Conservation (phyloP, 106 monocot species). For the Apostasia shenzhenica region DNA sequence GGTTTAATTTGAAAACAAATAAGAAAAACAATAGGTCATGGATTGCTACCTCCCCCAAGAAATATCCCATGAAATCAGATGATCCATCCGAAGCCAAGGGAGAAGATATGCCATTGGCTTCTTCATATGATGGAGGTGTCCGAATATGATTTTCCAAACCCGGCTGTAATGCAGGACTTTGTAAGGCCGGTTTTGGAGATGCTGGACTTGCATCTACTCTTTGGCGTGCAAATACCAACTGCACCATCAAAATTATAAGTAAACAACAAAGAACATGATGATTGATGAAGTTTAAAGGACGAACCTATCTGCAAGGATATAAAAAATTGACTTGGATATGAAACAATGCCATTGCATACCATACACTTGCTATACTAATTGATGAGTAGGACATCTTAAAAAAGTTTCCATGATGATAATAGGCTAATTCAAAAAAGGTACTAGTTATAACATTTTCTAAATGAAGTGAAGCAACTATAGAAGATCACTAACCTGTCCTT, state of each 20-base stretch:
- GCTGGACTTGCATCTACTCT: constrained; percentile 82
- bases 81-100: constrained; percentile 27
- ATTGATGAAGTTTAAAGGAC: too few relatives aligned
- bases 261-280: neutral
- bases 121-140: constrained; percentile 94
- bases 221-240: constrained; percentile 87
- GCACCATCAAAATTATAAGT: neutral
- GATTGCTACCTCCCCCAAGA: constrained; percentile 75
- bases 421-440: neutral
- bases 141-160: constrained; percentile 32
- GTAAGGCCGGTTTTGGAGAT: constrained; percentile 33
- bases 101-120: constrained; percentile 54
- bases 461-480: neutral
- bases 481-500: constrained; percentile 47
- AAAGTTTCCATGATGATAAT: too few relatives aligned
- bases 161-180: constrained; percentile 29
- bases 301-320: neutral
- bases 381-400: too few relatives aligned
- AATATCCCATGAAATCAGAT: constrained; percentile 59
- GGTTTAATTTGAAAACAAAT: neutral
- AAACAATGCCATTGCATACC: too few relatives aligned
- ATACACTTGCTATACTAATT: too few relatives aligned
- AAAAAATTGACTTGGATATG: too few relatives aligned
- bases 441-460: too few relatives aligned
- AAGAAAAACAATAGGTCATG: neutral